Evolutionary conservation across 257 asterid species (phyloP), one percentile per base, ranked within the genome.

Genomic region (Asclepias syriaca): DNA sequence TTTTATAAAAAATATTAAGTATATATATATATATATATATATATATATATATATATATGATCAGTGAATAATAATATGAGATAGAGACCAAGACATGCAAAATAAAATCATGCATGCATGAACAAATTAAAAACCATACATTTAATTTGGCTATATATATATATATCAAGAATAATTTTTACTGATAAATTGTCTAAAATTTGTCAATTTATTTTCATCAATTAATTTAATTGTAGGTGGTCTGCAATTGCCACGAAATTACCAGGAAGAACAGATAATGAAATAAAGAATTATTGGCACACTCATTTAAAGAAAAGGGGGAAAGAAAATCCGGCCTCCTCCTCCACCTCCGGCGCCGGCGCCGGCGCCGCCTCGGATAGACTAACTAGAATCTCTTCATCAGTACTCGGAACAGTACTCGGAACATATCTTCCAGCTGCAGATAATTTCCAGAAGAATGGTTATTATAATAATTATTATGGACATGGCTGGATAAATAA

Each of bases 231-330:
- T 3, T 32, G 45, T 70, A 79, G 84, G 69, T 80, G 84, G 84
- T 68, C 81, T 9, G 78, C 81, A 12, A 80, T 80, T 63, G 81
- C 84, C 3, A 68, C 79, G 39, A 80, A 59, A 16, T 21, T 80
- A 22, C 71, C 81, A 0, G 84, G 84, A 21, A 57, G 84, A 69
- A 80, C 84, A 37, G 84, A 80, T 66, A 80, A 80, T 0, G 84
- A 80, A 63, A 72, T 80, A 59, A 80, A 80, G 15, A 80, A 80
- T 21, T 76, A 72, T 15, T 80, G 81, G 81, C 61, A 80, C 37
- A 72, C 78, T 73, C 83, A 78, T 66, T 72, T 81, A 67, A 81
- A 81, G 66, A 81, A 78, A 49, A 78, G 40, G 8, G 65, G 39
- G 14, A 64, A 77, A 14, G 60, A 43, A 37, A 58, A 69, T 19